Evolutionary conservation across 331 rosid genomes (phyloP).

Genomic region (Quercus phellos): DNA sequence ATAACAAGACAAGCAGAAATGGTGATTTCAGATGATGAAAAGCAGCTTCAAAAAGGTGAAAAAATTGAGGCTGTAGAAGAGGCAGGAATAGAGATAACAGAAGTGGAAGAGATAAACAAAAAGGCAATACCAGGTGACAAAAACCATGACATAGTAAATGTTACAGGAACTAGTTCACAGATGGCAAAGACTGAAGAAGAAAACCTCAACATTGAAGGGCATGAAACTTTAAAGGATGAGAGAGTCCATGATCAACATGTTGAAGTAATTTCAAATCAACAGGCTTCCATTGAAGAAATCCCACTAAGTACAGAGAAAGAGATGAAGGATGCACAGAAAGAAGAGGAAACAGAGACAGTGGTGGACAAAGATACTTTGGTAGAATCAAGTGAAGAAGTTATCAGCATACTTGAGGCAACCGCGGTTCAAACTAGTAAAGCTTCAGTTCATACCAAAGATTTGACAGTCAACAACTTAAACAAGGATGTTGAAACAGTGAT

Average conservation of each 20-base stretch:
- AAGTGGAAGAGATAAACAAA: constrained; percentile 19
- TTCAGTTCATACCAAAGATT: constrained; percentile 9
- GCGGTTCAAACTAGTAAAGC: constrained; percentile 9
- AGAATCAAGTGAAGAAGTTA: constrained; percentile 11
- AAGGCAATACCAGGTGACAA: not conserved
- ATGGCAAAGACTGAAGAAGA: constrained; percentile 7
- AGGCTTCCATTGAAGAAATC: constrained; percentile 13
- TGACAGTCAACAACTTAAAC: constrained; percentile 3
- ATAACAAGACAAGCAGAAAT: constrained; percentile 4
- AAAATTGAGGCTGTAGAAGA: constrained; percentile 6
- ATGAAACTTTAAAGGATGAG: constrained; percentile 5
- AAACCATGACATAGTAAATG: constrained; percentile 5
- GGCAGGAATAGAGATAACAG: constrained; percentile 7
- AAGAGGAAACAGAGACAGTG: constrained; percentile 4
- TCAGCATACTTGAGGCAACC: constrained; percentile 3
- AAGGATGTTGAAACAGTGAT: constrained; percentile 9
- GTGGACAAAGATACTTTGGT: constrained; percentile 5
- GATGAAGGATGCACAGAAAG: constrained; percentile 8
- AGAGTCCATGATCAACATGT: constrained; percentile 11
- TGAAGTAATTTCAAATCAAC: constrained; percentile 20
- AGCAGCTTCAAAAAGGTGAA: constrained; percentile 10
- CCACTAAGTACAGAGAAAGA: constrained; percentile 15
- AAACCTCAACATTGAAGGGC: constrained; percentile 11
- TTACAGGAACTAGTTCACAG: not conserved
- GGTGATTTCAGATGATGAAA: constrained; percentile 14